These are phyloP conservation scores for Russula sp. DNA, from an alignment of 768 basidiomycete genomes.

Conservation along the genomic window DNA sequence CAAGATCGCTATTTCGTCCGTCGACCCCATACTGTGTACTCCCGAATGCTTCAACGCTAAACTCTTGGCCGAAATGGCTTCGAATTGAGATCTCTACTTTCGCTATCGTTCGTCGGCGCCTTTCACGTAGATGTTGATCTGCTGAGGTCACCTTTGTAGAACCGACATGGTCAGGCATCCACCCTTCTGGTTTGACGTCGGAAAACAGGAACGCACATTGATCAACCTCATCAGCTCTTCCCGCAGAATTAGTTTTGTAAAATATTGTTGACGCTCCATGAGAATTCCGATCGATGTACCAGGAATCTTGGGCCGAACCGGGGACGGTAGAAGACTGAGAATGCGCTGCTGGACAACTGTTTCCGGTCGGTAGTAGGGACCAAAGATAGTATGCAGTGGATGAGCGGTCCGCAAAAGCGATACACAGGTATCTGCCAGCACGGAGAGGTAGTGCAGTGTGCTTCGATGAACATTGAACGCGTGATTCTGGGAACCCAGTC, in stretches of 20 bases:
- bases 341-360: conserved; percentile 9
- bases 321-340: conserved; percentile 9
- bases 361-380: conserved; percentile 22
- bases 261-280: conserved; percentile 11
- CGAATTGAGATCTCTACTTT: conserved; percentile 19
- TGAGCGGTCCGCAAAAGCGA: conserved; percentile 12
- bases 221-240: conserved; percentile 18
- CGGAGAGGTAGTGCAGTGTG: conserved; percentile 22
- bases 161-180: neutral
- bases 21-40: conserved; percentile 51
- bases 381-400: conserved; percentile 24
- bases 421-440: conserved; percentile 20
- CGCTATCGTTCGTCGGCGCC: conserved; percentile 20
- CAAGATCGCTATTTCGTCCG: conserved; percentile 45
- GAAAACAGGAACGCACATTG: conserved; percentile 6
- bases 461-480: conserved; percentile 26
- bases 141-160: neutral
- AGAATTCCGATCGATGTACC: neutral
- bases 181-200: neutral
- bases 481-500: conserved; percentile 23
- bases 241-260: conserved; percentile 3
- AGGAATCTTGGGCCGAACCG: neutral
- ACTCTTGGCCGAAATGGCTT: conserved; percentile 37
- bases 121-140: conserved; percentile 8
- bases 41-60: conserved; percentile 45